phyloP scores from a whole-genome alignment of 2,329 filamentous ascomycete species.

The Botrytis fragariae region DNA sequence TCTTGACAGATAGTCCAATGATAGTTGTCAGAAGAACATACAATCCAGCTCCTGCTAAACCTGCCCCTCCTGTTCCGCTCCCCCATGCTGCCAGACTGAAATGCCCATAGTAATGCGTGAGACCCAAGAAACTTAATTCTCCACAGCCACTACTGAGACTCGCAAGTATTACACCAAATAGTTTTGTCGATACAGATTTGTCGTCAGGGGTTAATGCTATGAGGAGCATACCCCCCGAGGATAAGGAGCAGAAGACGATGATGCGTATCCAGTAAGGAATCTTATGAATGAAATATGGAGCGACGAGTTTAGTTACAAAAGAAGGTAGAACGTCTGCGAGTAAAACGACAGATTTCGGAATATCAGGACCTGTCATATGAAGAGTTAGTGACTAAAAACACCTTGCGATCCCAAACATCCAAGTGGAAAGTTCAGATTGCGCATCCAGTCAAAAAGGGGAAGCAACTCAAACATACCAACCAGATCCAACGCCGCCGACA shows the following conservation, averaged over 20 bases:
- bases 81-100: constrained; percentile 89
- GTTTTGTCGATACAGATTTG: constrained; percentile 67
- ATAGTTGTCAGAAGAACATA: constrained; percentile 86
- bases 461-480: constrained; percentile 51
- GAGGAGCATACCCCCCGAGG: constrained; percentile 82
- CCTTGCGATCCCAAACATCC: not conserved
- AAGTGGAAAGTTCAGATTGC: not conserved
- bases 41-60: constrained; percentile 79
- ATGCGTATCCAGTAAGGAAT: constrained; percentile 79
- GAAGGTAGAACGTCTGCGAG: constrained; percentile 90
- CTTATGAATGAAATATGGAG: constrained; percentile 89
- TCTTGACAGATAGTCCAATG: constrained; percentile 69
- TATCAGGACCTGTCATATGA: constrained; percentile 51
- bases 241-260: constrained; percentile 69
- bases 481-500: constrained; percentile 91
- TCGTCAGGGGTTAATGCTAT: constrained; percentile 73
- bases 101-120: constrained; percentile 91
- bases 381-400: not conserved
- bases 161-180: constrained; percentile 79
- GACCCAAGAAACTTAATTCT: constrained; percentile 83
- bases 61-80: constrained; percentile 86
- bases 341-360: constrained; percentile 90
- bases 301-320: constrained; percentile 82
- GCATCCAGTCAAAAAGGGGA: not conserved
- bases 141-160: constrained; percentile 83